Evolutionary conservation across 306 rosid genomes (phyloP), one percentile per base, ranked within the genome.

Genomic region (Cajanus cajan): DNA sequence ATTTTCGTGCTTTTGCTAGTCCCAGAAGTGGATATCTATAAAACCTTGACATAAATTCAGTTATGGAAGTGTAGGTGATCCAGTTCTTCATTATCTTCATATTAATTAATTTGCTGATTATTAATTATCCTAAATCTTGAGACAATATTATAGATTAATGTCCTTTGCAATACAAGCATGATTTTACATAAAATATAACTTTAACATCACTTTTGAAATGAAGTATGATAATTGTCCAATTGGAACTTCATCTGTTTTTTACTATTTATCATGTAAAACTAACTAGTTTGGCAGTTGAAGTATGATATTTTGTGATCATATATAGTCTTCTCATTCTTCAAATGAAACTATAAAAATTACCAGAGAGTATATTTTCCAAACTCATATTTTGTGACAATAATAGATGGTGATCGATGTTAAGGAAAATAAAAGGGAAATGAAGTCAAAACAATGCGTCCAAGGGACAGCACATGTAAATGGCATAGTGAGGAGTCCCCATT

Each of bases 361-460:
- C 61, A 24, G 50, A 21, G 36, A 44, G n/a, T n/a, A 62, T 18
- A 5, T 68, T 52, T 44, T 15, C 59, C 19, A 1, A 74, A 44
- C 4, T 18, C 14, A 13, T 15, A 48, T 76, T 72, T 41, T 47
- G 68, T 67, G 59, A 77, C 50, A 65, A 82, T 41, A 66, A 79
- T 72, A 81, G 64, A 79, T 18, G 37, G 82, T 36, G 71, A n/a
- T n/a, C n/a, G n/a, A 76, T 73, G 71, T 31, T 71, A 13, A 19
- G 6, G 75, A 24, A 43, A 68, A n/a, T 0, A 16, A 40, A 12
- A 67, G 12, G 78, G 74, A 71, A 76, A 79, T 58, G 65, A 40
- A 74, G 80, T 77, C 37, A 66, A 73, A 73, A 48, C 80, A 73
- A 77, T 62, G 52, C 69, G 75, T 71, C 67, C 63, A 68, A 80